These are phyloP conservation scores for Solanum dulcamara DNA, from an alignment of 257 asterid species.

Conservation along the genomic window DNA sequence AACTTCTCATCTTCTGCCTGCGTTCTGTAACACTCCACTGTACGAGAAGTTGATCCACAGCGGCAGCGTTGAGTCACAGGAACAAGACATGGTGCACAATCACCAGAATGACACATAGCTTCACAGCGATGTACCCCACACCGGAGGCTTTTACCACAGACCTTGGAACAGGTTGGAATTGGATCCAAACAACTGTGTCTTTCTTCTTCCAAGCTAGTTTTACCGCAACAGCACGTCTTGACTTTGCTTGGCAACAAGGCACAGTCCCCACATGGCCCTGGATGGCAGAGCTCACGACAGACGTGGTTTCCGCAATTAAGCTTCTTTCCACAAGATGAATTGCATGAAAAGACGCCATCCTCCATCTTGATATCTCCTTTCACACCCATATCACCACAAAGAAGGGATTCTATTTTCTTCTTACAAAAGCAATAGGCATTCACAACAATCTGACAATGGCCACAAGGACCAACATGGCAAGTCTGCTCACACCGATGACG, in stretches of 20 bases:
- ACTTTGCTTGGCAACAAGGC: constrained; percentile 57
- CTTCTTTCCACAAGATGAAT: constrained; percentile 44
- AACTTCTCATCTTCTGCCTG: constrained; percentile 31
- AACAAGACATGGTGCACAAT: constrained; percentile 63
- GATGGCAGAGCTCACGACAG: constrained; percentile 75
- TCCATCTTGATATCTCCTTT: constrained; percentile 62
- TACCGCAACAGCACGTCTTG: constrained; percentile 81
- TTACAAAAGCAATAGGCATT: constrained; percentile 86
- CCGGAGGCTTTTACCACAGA: constrained; percentile 61
- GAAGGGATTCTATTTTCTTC: constrained; percentile 60
- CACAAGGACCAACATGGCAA: constrained; percentile 91
- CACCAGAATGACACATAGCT: constrained; percentile 68
- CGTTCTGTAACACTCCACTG: constrained; percentile 74
- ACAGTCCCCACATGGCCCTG: constrained; percentile 90
- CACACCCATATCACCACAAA: constrained; percentile 70
- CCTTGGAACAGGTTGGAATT: constrained; percentile 68
- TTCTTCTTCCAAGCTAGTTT: constrained; percentile 49
- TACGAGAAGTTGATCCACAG: constrained; percentile 78
- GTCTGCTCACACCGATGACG: constrained; percentile 57
- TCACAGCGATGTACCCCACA: constrained; percentile 67
- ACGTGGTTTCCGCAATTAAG: constrained; percentile 71
- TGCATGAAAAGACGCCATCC: constrained; percentile 79
- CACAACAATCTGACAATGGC: constrained; percentile 59
- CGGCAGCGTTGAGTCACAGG: constrained; percentile 80
- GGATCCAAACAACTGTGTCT: constrained; percentile 75